phyloP scores from a whole-genome alignment of 352 stramenopile genomes.

The Plasmopara viticola region DNA sequence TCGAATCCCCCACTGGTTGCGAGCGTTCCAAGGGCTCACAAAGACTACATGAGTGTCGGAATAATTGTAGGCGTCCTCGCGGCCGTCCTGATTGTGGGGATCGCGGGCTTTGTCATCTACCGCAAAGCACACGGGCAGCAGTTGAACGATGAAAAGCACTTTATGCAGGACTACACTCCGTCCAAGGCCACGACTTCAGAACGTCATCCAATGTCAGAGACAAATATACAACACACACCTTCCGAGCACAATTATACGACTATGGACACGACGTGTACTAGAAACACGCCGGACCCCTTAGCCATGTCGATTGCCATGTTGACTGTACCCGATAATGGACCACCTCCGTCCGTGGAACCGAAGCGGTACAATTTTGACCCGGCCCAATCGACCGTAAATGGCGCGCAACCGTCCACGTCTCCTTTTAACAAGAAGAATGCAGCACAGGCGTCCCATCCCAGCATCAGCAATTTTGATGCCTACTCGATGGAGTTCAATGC shows the following conservation, averaged over 20 bases:
- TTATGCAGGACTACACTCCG: conserved; percentile 25
- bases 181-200: conserved; percentile 22
- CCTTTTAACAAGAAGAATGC: conserved; percentile 34
- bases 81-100: conserved; percentile 26
- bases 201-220: conserved; percentile 12
- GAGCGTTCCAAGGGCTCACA: background rate
- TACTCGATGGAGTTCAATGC: conserved; percentile 49
- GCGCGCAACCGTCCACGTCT: conserved; percentile 23
- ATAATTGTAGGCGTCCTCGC: conserved; percentile 39
- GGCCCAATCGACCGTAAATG: conserved; percentile 25
- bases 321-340: conserved; percentile 9
- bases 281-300: conserved; percentile 20
- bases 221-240: conserved; percentile 21
- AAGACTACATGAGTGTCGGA: conserved; percentile 1
- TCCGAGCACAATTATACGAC: conserved; percentile 35
- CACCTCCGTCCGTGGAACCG: conserved; percentile 23
- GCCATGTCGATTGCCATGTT: conserved; percentile 31
- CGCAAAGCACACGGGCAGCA: conserved; percentile 20
- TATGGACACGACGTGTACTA: conserved; percentile 19
- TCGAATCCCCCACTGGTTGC: background rate
- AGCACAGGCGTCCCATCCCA: conserved; percentile 36
- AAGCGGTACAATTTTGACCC: conserved; percentile 32
- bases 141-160: conserved; percentile 34
- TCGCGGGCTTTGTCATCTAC: conserved; percentile 36
- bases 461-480: conserved; percentile 43